These are phyloP conservation scores for Akebia trifoliata DNA, from an alignment of 164 flowering plant species.

Conservation along the genomic window DNA sequence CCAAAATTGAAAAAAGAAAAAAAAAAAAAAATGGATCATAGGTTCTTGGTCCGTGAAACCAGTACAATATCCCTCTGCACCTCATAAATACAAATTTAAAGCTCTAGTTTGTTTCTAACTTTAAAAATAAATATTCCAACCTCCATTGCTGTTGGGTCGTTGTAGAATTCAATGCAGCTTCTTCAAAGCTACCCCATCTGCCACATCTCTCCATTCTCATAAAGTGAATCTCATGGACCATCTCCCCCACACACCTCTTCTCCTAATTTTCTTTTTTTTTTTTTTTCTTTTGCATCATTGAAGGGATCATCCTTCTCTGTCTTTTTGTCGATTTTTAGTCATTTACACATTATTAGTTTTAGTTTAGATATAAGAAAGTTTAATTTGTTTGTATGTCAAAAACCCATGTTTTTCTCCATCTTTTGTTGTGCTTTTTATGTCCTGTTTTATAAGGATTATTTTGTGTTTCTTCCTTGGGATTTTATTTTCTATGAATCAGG, in stretches of 20 bases:
- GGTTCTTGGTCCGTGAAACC: no score
- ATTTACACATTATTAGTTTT: no score
- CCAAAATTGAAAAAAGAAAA: no score
- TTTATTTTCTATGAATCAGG: no score
- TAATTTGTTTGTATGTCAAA: no score
- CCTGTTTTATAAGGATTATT: no score
- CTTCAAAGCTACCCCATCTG: constrained; percentile 26
- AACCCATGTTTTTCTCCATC: no score
- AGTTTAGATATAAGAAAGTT: no score
- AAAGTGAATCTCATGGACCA: background rate
- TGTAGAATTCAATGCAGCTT: constrained; percentile 30
- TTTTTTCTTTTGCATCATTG: background rate
- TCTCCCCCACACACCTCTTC: background rate
- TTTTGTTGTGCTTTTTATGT: no score
- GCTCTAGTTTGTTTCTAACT: constrained; percentile 18
- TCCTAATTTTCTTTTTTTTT: background rate
- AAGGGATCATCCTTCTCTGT: background rate
- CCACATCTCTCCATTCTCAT: constrained; percentile 8
- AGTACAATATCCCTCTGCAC: no score
- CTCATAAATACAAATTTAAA: constrained; percentile 30
- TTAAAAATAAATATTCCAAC: constrained; percentile 34
- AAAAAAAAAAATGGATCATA: no score
- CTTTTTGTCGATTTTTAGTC: background rate
- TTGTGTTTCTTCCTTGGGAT: no score
- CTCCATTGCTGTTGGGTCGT: constrained; percentile 30